Evolutionary conservation across 2,329 filamentous ascomycete species (phyloP), one percentile per base, ranked within the genome.

Genomic region (Clarireedia homoeocarpa): DNA sequence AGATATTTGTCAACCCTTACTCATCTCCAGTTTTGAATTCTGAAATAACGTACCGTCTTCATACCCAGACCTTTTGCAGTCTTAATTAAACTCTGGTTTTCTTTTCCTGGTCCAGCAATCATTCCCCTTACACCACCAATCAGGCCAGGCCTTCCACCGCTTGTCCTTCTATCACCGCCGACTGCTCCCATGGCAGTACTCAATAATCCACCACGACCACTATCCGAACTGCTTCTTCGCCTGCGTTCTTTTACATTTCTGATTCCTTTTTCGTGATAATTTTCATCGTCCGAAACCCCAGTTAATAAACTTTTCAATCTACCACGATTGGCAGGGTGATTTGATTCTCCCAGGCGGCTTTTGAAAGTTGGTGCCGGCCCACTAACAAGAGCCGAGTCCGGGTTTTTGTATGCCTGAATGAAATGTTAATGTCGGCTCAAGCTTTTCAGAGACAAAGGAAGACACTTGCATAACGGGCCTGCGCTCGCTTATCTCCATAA

Each of bases 401-500:
- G 49, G 2, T 53, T 45, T 2, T 40, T 47, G 6, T 24, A 30
- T 1, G 54, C 30, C 48, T 56, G 38, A 23, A 6, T 12, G 1
- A 5, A 5, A 23, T 46, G 6, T 52, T 17, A 51, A 34, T 10
- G 30, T 12, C 10, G 30, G 30, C 10, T 34, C 15, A 2, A 46
- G 5, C 5, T 1, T 5, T 15, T 14, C 2, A 5, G 2, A 20
- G 20, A 20, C 0, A 0, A 26, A 17, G n/a, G 10, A 39, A 17
- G 20, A 0, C 34, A 50, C 52, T 36, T 56, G 59, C 58, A 34
- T 53, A 55, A 49, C 27, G 45, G 30, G 58, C 53, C 27, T 58
- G 57, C 3, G 45, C 56, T 26, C 59, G 51, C 3, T 55, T 44
- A 45, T 61, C 58, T 7, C 46, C 45, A 34, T 61, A 61, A 36